Conservation (phyloP, 2,329 filamentous ascomycete species). For the Fusarium nelsonii region DNA sequence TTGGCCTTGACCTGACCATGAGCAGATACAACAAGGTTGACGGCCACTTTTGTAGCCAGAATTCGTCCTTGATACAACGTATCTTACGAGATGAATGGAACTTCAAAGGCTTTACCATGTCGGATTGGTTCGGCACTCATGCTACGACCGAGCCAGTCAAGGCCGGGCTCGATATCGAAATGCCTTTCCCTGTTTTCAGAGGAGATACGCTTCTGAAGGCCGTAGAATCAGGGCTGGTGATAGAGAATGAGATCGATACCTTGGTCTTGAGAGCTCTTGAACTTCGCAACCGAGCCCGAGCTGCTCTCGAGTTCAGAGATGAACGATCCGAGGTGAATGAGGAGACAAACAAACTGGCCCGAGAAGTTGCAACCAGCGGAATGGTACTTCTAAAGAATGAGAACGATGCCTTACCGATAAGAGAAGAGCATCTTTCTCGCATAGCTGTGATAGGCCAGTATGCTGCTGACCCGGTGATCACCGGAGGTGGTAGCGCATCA, state of each 20-base stretch:
- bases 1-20: background rate
- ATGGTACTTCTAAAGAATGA: conserved; percentile 38
- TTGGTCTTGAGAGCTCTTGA: conserved; percentile 5
- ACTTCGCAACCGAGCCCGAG: conserved; percentile 18
- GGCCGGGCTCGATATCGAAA: conserved; percentile 34
- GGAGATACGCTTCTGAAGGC: conserved; percentile 21
- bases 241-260: conserved; percentile 10
- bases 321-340: conserved; percentile 26
- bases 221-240: background rate
- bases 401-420: conserved; percentile 7
- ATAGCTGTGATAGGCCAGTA: conserved; percentile 33
- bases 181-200: conserved; percentile 34
- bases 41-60: conserved; percentile 22
- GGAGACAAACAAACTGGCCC: conserved; percentile 28
- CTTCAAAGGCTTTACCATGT: conserved; percentile 31
- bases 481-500: conserved; percentile 35
- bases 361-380: conserved; percentile 10
- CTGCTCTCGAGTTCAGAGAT: background rate
- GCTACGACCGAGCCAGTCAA: conserved; percentile 8
- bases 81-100: conserved; percentile 33
- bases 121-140: conserved; percentile 41
- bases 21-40: conserved; percentile 39
- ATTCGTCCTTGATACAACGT: background rate
- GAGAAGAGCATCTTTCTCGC: background rate
- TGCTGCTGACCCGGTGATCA: conserved; percentile 16